A percentile compares a stretch with the other conserved stretches of the same genome.
Evolutionary conservation across 2,329 filamentous ascomycete genomes (phyloP).

Genomic region (Fusarium mundagurra): DNA sequence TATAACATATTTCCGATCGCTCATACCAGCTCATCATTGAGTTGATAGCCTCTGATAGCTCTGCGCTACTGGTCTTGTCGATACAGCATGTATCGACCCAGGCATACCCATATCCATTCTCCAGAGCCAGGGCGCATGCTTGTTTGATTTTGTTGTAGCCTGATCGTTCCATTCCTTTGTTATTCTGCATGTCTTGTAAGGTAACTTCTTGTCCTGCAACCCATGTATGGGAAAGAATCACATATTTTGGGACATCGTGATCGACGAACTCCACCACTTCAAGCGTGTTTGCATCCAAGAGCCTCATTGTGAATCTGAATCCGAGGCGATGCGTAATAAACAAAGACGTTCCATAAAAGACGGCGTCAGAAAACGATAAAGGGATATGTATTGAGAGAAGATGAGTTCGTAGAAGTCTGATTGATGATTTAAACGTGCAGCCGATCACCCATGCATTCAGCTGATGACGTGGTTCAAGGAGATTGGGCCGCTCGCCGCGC

Average conservation of each 20-base stretch:
- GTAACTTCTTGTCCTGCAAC: not conserved
- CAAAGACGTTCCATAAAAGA: accelerated
- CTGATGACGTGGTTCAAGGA: not conserved
- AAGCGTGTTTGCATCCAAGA: accelerated
- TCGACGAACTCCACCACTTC: not conserved
- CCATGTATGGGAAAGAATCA: not conserved
- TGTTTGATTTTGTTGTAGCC: not conserved
- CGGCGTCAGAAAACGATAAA: too few species aligned
- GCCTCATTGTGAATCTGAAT: not conserved
- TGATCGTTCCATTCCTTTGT: not conserved
- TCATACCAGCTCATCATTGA: not conserved
- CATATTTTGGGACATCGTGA: not conserved
- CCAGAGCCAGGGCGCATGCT: not conserved
- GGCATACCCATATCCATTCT: not conserved
- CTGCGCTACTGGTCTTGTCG: not conserved
- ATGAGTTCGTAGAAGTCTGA: accelerated
- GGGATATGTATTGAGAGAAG: too few species aligned
- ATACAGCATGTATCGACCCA: not conserved
- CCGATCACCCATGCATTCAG: not conserved
- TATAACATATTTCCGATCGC: not conserved
- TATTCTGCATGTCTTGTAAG: accelerated
- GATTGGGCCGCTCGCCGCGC: not conserved
- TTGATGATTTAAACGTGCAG: not conserved
- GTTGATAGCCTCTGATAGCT: not conserved
- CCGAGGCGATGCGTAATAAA: accelerated